Percentiles rank a stretch among this genome's conserved stretches.
Evolutionary conservation across 768 basidiomycete species (phyloP).

Genomic region (Naganishia kalamii): DNA sequence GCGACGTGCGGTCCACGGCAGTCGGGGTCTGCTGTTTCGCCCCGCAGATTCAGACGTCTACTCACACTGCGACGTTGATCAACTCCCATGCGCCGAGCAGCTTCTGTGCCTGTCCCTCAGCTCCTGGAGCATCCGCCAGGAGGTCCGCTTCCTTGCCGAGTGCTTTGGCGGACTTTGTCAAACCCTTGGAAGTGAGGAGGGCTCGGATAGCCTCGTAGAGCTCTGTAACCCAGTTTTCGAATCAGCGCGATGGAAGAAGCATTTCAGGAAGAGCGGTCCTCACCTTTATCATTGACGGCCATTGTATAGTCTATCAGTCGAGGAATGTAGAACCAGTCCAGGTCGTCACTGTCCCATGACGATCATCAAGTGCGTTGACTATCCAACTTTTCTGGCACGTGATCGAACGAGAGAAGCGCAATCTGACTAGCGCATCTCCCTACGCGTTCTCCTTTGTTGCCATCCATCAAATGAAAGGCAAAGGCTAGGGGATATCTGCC

Average conservation of each 20-base stretch:
- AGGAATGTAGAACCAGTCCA: not conserved
- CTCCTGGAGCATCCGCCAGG: conserved; percentile 12
- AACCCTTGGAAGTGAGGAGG: conserved; percentile 38
- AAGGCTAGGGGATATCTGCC: no score
- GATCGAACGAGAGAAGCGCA: not conserved
- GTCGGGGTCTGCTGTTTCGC: not conserved
- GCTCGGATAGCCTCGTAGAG: conserved; percentile 42
- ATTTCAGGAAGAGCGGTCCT: not conserved
- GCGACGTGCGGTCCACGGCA: conserved; percentile 10
- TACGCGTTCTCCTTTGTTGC: not conserved
- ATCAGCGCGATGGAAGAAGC: not conserved
- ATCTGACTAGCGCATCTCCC: not conserved
- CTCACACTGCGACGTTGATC: conserved; percentile 21
- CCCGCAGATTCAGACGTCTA: not conserved
- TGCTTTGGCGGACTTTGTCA: conserved; percentile 37
- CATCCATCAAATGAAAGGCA: not conserved
- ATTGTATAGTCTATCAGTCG: not conserved
- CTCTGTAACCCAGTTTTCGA: conserved; percentile 12
- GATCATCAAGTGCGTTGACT: no score
- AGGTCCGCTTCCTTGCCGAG: conserved; percentile 37
- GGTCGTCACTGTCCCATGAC: not conserved
- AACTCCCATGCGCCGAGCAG: conserved; percentile 28
- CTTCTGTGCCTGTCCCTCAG: conserved; percentile 17
- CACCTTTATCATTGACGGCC: not conserved
- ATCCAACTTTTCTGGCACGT: not conserved